Conservation (phyloP, 2,329 filamentous ascomycete genomes). For the Pyrenophora graminea region DNA sequence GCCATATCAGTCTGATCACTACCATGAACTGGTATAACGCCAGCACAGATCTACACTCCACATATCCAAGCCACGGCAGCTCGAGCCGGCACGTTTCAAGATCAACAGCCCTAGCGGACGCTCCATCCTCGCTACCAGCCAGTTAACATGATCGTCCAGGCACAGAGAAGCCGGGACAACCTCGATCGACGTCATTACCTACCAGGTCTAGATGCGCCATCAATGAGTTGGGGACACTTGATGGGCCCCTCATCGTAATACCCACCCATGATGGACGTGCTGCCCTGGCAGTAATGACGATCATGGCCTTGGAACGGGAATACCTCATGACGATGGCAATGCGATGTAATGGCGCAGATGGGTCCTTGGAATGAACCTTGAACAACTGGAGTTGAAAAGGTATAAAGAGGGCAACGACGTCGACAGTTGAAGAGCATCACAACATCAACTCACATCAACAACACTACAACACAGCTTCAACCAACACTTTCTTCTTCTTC, state of each 20-base stretch:
- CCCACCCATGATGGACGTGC: constrained; percentile 15
- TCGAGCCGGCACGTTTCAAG: constrained; percentile 27
- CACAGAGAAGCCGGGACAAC: constrained; percentile 30
- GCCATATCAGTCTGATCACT: constrained; percentile 24
- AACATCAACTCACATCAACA: constrained; percentile 12
- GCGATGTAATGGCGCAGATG: constrained; percentile 2
- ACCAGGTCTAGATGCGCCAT: constrained; percentile 15
- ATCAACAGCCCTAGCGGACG: constrained; percentile 28
- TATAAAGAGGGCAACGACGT: constrained; percentile 38
- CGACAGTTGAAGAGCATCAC: constrained; percentile 28
- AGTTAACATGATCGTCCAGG: constrained; percentile 20
- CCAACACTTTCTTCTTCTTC: constrained; percentile 3
- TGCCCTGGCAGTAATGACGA: constrained; percentile 26
- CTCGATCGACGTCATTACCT: constrained; percentile 37
- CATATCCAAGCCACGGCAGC: constrained; percentile 18
- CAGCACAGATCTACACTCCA: constrained; percentile 32
- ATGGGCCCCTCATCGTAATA: constrained; percentile 22
- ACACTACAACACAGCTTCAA: constrained; percentile 9
- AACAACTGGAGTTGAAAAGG: constrained; percentile 14
- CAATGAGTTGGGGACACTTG: constrained; percentile 17
- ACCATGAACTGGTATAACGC: constrained; percentile 23
- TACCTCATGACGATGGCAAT: constrained; percentile 34
- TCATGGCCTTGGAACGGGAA: constrained; percentile 17
- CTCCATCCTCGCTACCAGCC: constrained; percentile 18
- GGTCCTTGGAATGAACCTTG: constrained; percentile 11